Conservation (phyloP, 306 rosid species). For the Cucurbita pepo region DNA sequence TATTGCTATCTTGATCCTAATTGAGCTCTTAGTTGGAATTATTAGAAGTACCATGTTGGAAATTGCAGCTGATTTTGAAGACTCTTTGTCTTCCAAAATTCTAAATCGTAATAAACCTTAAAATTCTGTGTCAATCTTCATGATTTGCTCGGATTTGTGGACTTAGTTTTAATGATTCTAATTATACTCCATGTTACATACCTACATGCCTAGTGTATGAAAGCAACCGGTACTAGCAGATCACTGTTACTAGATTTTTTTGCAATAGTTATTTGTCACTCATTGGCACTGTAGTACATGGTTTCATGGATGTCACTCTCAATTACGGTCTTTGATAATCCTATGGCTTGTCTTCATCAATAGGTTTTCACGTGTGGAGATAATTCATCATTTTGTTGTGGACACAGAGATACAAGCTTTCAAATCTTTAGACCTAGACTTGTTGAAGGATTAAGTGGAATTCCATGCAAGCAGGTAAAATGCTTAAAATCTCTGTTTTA, state of each 20-base stretch:
- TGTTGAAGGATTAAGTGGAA: conserved; percentile 61
- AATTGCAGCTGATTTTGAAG: not conserved
- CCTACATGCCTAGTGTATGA: not conserved
- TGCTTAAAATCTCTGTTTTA: conserved; percentile 1
- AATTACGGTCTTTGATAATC: not conserved
- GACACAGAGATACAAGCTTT: conserved; percentile 68
- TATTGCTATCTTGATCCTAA: not conserved
- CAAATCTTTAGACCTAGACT: conserved; percentile 75
- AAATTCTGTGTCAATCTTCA: not conserved
- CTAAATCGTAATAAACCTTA: not conserved
- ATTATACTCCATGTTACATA: not conserved
- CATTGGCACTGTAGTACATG: not conserved
- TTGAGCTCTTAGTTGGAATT: not conserved
- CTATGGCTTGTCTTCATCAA: not conserved
- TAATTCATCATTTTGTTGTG: conserved; percentile 80
- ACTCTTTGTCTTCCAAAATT: not conserved
- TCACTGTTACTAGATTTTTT: not conserved
- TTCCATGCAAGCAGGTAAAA: conserved; percentile 78
- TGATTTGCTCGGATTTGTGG: not conserved
- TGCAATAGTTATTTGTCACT: not conserved
- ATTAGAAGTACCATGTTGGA: not conserved
- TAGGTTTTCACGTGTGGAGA: conserved; percentile 92
- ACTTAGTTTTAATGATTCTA: not conserved
- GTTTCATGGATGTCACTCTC: not conserved
- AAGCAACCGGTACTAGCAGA: not conserved